Base-by-base conservation (phyloP, 139 green algal species). In the Marvania coccoides region DNA sequence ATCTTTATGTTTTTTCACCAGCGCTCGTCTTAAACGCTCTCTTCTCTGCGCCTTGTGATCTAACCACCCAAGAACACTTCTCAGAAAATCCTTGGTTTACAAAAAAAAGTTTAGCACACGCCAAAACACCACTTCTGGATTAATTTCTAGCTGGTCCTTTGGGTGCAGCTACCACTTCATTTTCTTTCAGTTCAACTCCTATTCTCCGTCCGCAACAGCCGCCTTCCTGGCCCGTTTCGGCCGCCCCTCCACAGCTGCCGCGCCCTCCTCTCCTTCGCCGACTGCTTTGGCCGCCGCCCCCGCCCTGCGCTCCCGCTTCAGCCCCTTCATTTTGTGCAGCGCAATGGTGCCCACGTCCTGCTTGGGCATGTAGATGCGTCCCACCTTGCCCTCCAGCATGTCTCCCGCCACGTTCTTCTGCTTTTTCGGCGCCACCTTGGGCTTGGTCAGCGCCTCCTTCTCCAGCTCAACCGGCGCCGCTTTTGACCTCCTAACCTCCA, bases 311-410 rank as follows among this genome's bases (percentile, higher is more conserved):
- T 89, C 81, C 12, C 88, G 67, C 80, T 95, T 94, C 48, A 85
- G 36, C 5, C 83, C 80, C 85, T 97, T 97, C 42, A 78, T 79
- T 74, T 96, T 97, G 35, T 74, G 69, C 8, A 95, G 75, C 14
- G 81, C 81, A 47, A 96, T 85, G 24, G 51, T 72, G 63, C 83
- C 83, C 26, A 96, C 63, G 47, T 89, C 80, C 70, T 97, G 91
- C 62, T 79, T 80, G 19, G 90, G 91, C 81, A 98, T 88, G 81
- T 96, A 97, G 61, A 97, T 91, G 58, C 85, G 84, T 5, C 91
- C 90, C 10, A 96, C 85, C 72, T 90, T 93, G 65, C 91, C 89
- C 4, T 83, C 76, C 77, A 96, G 53, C 9, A 65, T 37, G 70
- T 94, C 86, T 26, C 58, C 74, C 3, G 48, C 58, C 24, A 93